Evolutionary conservation across 2,329 filamentous ascomycete genomes (phyloP), one percentile per base, ranked within the genome.

Genomic region (Penicillium sp.): DNA sequence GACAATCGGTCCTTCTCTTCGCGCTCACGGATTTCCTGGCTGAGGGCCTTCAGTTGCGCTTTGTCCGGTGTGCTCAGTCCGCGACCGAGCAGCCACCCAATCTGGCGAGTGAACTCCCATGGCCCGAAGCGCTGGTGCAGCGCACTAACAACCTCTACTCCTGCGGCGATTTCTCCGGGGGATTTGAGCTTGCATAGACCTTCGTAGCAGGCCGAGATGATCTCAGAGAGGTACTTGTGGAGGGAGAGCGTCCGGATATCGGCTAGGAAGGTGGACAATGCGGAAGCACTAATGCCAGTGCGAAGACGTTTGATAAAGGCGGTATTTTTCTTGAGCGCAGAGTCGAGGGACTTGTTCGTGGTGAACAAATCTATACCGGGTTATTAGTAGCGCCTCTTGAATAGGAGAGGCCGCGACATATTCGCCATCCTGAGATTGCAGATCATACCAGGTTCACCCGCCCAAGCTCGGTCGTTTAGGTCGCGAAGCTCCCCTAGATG

Each of bases 291-390:
- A 59, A 97, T 87, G 56, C 91, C 90, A 54, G 93, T 97, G 65
- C 93, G 90, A 52, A 97, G 82, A 68, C 93, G 90, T 77, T 96
- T 97, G 71, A 97, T 97, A 74, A 97, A 97, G 62, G 92, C 92
- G 4, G 93, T 97, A 68, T 97, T 97, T 80, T 97, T 97, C 79
- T 96, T 97, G 73, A 97, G 82, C 48, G 92, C 94, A 48, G 93
- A 96, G 75, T 97, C 93, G 68, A 97, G 87, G 29, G 89, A 88
- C 69, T 84, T 83, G 73, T 85, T 87, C 64, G 94, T 86, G 50
- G 84, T 76, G 68, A 95, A 91, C 58, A 95, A 78, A 79, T 90
- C 92, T 95, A 62, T 47, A 46, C 18, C 32, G 43, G 48, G 50
- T 44, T 58, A 63, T 64, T 51, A 70, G 45, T 5, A 50, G 32